Evolutionary conservation across 225 moss, liverwort and hornwort genomes (phyloP), one percentile per base, ranked within the genome.

Genomic region (Pseudoscleropodium purum): DNA sequence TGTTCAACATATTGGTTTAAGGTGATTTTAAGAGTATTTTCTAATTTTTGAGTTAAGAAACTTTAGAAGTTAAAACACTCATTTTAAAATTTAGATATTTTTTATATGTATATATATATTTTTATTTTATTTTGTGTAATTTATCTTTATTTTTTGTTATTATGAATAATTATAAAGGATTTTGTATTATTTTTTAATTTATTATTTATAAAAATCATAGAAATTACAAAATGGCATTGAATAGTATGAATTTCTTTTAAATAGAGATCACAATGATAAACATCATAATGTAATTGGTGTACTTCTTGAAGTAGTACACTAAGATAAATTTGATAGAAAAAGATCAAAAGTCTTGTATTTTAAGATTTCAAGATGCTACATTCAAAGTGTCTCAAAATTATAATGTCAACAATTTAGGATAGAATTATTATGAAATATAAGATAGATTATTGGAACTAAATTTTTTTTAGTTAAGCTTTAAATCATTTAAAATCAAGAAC

Each of bases 141-240:
- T 36, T 21, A 68, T 68, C 6, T n/a, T 68, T 21, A 37, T 69
- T 39, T 69, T 69, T 8, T 4, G n/a, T n/a, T 23, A n/a, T 68
- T 23, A 3, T 7, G 7, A n/a, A n/a, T 0, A n/a, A 13, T 37
- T 6, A 7, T 13, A 23, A 69, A 23, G 18, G 13, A 13, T 21
- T n/a, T 23, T 24, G 0, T 70, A 24, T 70, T 13, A n/a, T n/a
- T 69, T 69, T 36, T 6, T 4, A n/a, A 13, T 13, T 2, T 2
- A 7, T 23, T 23, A 57, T 4, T 70, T 25, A 4, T 25, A 26
- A 41, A 15, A 7, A 41, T 72, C 9, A 39, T 8, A 26, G 26
- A 72, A 70, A 70, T 7, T 39, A 39, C 21, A 70, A 25, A 70
- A n/a, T n/a, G 4, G 6, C 69, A n/a, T 69, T 11, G 6, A 70